Conservation (phyloP, 164 flowering plant genomes). For the Cinnamomum micranthum region DNA sequence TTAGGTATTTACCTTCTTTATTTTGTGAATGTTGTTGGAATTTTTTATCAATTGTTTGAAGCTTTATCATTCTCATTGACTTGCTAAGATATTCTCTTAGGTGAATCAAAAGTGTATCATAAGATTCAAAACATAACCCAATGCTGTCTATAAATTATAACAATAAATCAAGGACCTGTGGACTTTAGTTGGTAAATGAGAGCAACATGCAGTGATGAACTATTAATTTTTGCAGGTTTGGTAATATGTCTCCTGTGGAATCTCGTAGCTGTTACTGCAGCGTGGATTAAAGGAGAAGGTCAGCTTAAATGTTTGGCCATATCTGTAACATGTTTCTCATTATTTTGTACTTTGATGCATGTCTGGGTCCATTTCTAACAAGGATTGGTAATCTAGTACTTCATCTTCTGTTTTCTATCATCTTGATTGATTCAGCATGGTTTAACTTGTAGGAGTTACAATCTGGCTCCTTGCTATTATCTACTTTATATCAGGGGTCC, state of each 20-base stretch:
- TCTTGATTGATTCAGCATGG: conserved; percentile 1
- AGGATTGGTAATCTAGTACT: background rate
- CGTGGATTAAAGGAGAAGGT: conserved; percentile 93
- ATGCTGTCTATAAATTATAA: too few species aligned
- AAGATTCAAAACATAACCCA: too few species aligned
- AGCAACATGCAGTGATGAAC: background rate
- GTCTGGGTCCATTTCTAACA: background rate
- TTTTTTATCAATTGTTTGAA: background rate
- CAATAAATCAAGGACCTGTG: background rate
- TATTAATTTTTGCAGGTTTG: conserved; percentile 23
- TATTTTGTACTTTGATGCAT: background rate
- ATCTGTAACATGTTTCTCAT: background rate
- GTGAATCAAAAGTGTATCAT: too few species aligned
- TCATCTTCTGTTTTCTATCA: background rate
- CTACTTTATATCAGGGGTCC: conserved; percentile 90
- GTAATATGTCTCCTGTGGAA: conserved; percentile 75
- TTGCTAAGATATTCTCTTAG: too few species aligned
- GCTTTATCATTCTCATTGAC: too few species aligned
- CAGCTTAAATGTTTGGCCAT: conserved; percentile 17
- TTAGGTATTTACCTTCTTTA: conserved; percentile 23
- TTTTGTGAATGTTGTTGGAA: background rate
- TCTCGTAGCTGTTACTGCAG: conserved; percentile 74
- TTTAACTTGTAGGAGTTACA: conserved; percentile 49
- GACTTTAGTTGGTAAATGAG: background rate
- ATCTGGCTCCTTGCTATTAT: conserved; percentile 93